Evolutionary conservation across 768 basidiomycete species (phyloP).

Genomic region (Tricholoma terreum): DNA sequence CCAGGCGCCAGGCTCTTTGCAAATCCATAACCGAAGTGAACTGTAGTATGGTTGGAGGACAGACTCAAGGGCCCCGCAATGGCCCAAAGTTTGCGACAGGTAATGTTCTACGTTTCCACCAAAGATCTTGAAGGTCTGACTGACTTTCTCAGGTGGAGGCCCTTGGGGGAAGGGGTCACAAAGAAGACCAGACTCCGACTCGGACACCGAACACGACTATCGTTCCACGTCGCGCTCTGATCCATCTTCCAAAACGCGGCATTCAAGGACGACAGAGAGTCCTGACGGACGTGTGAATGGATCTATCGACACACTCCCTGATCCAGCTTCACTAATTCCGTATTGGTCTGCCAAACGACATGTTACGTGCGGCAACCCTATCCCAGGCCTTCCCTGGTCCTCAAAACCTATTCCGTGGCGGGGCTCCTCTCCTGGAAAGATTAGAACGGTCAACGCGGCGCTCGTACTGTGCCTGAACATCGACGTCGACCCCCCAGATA

Average conservation of each 20-base stretch:
- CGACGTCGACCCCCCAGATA: conserved; percentile 95
- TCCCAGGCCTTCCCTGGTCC: conserved; percentile 64
- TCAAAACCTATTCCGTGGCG: conserved; percentile 77
- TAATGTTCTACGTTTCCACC: conserved; percentile 5
- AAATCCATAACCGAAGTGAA: neutral
- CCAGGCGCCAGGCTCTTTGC: neutral
- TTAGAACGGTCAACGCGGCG: conserved; percentile 88
- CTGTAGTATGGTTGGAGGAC: conserved; percentile 14
- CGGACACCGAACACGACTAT: conserved; percentile 52
- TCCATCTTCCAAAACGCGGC: conserved; percentile 41
- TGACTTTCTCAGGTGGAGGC: conserved; percentile 26
- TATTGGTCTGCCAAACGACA: conserved; percentile 91
- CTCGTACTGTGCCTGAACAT: conserved; percentile 94
- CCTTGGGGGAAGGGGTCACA: conserved; percentile 26
- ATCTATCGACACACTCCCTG: conserved; percentile 46
- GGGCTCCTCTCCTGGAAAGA: conserved; percentile 72
- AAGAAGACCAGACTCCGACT: conserved; percentile 37
- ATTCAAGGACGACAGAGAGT: conserved; percentile 30
- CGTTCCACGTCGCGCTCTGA: conserved; percentile 47
- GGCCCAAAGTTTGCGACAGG: conserved; percentile 27
- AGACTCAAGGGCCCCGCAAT: conserved; percentile 16
- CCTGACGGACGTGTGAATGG: conserved; percentile 36
- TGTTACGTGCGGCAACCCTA: conserved; percentile 84
- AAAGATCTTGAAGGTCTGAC: neutral
- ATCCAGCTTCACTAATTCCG: conserved; percentile 61